Evolutionary conservation across 163 green algal genomes (phyloP).

Genomic region (Coccomyxa subellipsoidea): DNA sequence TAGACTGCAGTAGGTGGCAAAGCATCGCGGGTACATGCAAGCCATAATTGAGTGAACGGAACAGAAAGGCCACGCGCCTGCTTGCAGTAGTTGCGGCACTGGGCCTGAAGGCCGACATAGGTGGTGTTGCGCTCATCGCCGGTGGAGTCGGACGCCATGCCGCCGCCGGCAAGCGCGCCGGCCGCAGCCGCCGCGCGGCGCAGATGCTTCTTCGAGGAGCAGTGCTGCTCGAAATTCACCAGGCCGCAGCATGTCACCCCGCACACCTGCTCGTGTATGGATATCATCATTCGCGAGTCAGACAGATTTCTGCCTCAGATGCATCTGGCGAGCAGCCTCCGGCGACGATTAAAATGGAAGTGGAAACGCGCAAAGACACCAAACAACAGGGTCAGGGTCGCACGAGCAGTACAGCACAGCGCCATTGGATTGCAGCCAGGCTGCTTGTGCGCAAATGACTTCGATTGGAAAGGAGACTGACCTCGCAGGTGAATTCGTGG

Average conservation of each 20-base stretch:
- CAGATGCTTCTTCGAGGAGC: constrained; percentile 26
- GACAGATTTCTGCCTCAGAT: no score
- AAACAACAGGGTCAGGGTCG: no score
- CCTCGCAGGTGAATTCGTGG: not conserved
- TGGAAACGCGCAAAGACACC: no score
- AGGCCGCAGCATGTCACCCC: constrained; percentile 27
- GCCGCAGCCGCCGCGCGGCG: constrained; percentile 26
- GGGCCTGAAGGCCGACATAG: constrained; percentile 21
- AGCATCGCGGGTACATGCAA: no score
- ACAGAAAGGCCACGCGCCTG: constrained; percentile 19
- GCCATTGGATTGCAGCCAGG: not conserved
- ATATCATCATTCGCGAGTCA: not conserved
- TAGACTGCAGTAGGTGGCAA: no score
- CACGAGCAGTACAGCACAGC: no score
- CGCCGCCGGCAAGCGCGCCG: constrained; percentile 1
- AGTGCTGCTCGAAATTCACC: constrained; percentile 39
- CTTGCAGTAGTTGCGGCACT: constrained; percentile 34
- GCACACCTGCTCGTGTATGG: constrained; percentile 17
- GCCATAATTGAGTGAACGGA: no score
- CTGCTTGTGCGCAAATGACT: not conserved
- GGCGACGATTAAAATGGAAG: no score
- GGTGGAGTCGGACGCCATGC: not conserved
- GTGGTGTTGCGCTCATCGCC: constrained; percentile 8
- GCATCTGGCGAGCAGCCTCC: no score
- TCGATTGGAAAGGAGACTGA: not conserved